Evolutionary conservation across 345 rosid species (phyloP).

Genomic region (Microcos paniculata): DNA sequence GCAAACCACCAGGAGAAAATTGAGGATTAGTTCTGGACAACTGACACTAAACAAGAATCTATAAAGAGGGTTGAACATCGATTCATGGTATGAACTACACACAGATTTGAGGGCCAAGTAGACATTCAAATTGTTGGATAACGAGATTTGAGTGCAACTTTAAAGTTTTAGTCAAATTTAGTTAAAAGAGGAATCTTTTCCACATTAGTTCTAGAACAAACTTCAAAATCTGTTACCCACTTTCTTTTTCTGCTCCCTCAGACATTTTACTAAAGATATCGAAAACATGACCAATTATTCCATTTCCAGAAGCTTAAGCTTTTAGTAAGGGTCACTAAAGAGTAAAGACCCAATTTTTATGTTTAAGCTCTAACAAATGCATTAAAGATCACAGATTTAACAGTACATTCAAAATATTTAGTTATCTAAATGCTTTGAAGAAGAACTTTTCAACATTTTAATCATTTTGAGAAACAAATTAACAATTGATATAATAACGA

Average conservation of each 20-base stretch:
- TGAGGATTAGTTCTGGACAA: neutral
- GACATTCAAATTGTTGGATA: neutral
- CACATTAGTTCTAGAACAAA: neutral
- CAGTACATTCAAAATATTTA: neutral
- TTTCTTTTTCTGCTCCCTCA: neutral
- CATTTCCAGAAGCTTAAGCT: slow-evolving; percentile 3
- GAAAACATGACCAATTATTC: neutral
- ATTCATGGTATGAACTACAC: neutral
- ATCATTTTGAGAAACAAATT: neutral
- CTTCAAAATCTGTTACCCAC: neutral
- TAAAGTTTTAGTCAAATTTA: slow-evolving; percentile 9
- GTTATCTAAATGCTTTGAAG: neutral
- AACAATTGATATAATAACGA: neutral
- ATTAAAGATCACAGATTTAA: neutral
- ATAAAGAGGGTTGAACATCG: neutral
- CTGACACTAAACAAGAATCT: neutral
- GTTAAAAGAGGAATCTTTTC: neutral
- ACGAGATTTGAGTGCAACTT: neutral
- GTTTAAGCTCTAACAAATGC: neutral
- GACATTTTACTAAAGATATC: neutral
- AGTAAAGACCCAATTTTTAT: neutral
- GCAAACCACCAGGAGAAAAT: neutral
- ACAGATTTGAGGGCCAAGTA: neutral
- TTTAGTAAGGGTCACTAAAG: too few species aligned
- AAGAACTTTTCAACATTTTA: neutral